Conservation (phyloP, 2,329 filamentous ascomycete genomes). For the Pyricularia sp. region DNA sequence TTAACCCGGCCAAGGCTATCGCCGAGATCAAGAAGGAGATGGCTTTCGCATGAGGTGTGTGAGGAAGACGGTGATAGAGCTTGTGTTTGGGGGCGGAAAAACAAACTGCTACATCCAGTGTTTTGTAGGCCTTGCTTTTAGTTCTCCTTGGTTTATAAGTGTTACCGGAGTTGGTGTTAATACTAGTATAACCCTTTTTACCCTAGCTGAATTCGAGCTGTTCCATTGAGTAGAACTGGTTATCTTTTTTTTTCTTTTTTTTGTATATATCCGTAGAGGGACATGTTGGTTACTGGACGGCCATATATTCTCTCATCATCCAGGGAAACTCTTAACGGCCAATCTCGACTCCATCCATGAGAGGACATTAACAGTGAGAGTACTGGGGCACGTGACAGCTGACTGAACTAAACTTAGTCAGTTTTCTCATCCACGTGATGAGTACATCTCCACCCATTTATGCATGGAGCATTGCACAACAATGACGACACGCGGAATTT, state of each 20-base stretch:
- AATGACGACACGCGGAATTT: background rate
- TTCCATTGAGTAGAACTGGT: background rate
- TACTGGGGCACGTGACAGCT: background rate
- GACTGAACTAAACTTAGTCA: background rate
- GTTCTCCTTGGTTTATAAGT: background rate
- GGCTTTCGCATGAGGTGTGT: conserved; percentile 33
- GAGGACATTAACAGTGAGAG: background rate
- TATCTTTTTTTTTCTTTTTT: background rate
- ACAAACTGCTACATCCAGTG: background rate
- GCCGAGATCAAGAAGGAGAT: conserved; percentile 98
- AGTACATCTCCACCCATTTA: background rate
- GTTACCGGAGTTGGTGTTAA: background rate
- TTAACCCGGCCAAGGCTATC: conserved; percentile 90
- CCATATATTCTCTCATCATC: background rate
- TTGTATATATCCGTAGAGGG: background rate
- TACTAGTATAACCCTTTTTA: background rate
- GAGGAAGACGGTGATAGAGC: background rate
- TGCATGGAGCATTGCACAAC: background rate
- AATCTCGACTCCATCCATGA: background rate
- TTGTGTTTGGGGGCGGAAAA: background rate
- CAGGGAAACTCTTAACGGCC: too few relatives aligned
- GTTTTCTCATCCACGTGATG: background rate
- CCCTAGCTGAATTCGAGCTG: background rate
- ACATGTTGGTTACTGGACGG: background rate
- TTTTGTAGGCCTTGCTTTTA: background rate